Percentiles rank a stretch among this genome's conserved stretches.
phyloP scores from a whole-genome alignment of 163 green algal genomes.

The Smithsoniella earleae region DNA sequence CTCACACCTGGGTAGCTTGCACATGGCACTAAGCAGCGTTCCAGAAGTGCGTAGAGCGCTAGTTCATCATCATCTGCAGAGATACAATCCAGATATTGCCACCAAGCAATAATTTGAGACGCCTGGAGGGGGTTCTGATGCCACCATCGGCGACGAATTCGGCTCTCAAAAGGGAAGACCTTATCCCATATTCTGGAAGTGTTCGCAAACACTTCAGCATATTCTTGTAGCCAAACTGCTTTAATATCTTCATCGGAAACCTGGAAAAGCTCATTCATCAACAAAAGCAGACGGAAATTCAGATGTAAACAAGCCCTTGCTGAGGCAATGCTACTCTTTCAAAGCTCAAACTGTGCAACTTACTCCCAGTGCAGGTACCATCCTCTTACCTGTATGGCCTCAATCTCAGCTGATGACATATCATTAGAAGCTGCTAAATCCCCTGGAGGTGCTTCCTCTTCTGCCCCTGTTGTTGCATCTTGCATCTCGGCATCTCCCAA shows the following conservation, averaged over 20 bases:
- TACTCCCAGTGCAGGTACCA: too few species aligned
- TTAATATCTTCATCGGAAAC: constrained; percentile 24
- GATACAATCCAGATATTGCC: constrained; percentile 14
- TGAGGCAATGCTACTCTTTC: too few species aligned
- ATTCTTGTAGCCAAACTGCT: neutral
- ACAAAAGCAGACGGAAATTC: neutral
- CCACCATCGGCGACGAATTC: constrained; percentile 19
- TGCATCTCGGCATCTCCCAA: neutral
- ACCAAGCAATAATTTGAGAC: constrained; percentile 7
- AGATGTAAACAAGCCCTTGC: too few species aligned
- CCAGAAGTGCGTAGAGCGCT: constrained; percentile 13
- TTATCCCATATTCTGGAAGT: neutral
- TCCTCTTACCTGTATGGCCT: neutral
- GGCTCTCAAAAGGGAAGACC: constrained; percentile 1
- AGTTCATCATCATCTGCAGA: constrained; percentile 14
- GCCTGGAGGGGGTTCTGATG: constrained; percentile 20
- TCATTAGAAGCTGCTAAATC: neutral
- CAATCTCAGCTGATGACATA: neutral
- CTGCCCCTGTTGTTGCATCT: neutral
- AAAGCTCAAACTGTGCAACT: too few species aligned
- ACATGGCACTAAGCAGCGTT: constrained; percentile 19
- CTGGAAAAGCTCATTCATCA: neutral
- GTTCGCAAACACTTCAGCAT: neutral
- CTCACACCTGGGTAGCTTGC: constrained; percentile 30
- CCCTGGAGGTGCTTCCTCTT: constrained; percentile 11